Conservation (phyloP, 225 moss, liverwort and hornwort genomes). For the Polytrichum commune region DNA sequence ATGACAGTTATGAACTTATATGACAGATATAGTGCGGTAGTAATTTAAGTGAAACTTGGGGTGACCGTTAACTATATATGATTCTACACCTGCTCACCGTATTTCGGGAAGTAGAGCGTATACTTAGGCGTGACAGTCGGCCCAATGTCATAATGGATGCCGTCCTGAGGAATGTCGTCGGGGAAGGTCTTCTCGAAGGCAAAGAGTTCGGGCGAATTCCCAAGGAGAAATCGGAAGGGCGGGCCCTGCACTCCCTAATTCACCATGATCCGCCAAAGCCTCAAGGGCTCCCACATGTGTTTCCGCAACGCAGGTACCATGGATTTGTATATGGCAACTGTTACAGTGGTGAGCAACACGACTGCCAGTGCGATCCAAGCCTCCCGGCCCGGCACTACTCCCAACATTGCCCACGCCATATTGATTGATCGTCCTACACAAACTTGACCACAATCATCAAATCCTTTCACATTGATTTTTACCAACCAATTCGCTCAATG, state of each 20-base stretch:
- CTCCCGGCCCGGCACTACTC: background rate
- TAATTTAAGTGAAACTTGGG: too few species aligned
- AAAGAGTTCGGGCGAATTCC: constrained; percentile 14
- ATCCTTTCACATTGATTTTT: too few species aligned
- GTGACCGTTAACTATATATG: too few species aligned
- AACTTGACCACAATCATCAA: too few species aligned
- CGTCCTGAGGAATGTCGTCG: constrained; percentile 12
- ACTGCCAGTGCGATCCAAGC: constrained; percentile 11
- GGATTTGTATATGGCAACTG: background rate
- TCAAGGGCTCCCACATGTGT: constrained; percentile 18
- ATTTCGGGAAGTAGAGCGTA: constrained; percentile 20
- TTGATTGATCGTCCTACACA: too few species aligned
- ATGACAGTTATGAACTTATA: too few species aligned
- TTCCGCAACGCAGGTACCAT: constrained; percentile 10
- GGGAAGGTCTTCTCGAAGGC: constrained; percentile 8
- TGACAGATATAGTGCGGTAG: too few species aligned
- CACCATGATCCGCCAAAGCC: constrained; percentile 17
- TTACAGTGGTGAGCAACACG: constrained; percentile 8
- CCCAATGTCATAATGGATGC: constrained; percentile 4
- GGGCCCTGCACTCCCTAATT: constrained; percentile 20
- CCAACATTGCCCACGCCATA: too few species aligned
- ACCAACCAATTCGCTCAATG: too few species aligned
- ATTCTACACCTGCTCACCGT: constrained; percentile 4
- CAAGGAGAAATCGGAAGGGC: constrained; percentile 19
- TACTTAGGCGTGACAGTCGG: constrained; percentile 23